A percentile compares a stretch with the other conserved stretches of the same genome.
Conservation (phyloP, 2,329 filamentous ascomycete species). For the Knufia fluminis region DNA sequence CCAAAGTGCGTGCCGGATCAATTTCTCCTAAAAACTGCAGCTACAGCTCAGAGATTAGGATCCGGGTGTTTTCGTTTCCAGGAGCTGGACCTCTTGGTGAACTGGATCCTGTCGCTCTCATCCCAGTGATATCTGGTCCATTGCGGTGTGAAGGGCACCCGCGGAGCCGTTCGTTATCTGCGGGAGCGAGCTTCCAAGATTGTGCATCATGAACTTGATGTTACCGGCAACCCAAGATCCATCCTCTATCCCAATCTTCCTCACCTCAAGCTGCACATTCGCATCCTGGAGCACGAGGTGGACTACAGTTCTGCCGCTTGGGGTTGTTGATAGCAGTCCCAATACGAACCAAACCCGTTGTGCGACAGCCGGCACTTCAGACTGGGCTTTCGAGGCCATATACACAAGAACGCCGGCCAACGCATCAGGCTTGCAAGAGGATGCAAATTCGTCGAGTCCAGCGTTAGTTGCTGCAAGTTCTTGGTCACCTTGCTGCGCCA, state of each 20-base stretch:
- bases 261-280: background rate
- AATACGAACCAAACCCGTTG: constrained; percentile 8
- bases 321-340: background rate
- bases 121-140: constrained; percentile 1
- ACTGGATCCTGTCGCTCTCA: background rate
- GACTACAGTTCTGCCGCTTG: background rate
- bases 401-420: background rate
- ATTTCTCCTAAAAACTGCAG: too few species aligned
- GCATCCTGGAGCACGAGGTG: background rate
- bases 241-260: background rate
- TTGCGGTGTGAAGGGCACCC: background rate
- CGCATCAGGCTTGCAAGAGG: background rate
- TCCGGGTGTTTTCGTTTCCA: too few species aligned
- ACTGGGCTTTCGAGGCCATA: constrained; percentile 2
- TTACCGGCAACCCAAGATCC: background rate
- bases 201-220: constrained; percentile 8
- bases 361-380: background rate
- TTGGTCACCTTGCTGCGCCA: constrained; percentile 1
- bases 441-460: background rate
- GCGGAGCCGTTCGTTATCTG: background rate
- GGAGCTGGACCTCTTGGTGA: background rate
- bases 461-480: background rate
- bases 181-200: background rate
- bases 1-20: too few species aligned
- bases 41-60: too few species aligned